These are phyloP conservation scores for Bromus sterilis DNA, from an alignment of 176 grass and related monocot genomes.

Conservation along the genomic window DNA sequence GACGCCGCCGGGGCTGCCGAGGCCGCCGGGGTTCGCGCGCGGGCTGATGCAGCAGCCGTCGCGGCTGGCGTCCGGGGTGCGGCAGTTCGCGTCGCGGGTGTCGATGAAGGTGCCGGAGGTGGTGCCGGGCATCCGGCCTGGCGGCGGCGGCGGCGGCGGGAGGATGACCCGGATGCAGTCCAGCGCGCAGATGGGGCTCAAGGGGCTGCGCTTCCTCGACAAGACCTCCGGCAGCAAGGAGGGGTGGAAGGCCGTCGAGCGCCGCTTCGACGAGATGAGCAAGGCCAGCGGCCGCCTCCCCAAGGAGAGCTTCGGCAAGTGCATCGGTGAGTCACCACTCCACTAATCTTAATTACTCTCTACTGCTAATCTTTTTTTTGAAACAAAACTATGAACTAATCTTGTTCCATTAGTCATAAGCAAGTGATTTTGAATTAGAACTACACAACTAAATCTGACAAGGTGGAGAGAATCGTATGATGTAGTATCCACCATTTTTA, in stretches of 20 bases:
- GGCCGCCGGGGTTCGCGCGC: constrained; percentile 18
- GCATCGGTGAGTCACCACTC: constrained; percentile 71
- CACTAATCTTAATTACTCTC: too few species aligned
- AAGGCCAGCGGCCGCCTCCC: constrained; percentile 36
- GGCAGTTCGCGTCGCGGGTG: constrained; percentile 52
- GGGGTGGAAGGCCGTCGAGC: constrained; percentile 76
- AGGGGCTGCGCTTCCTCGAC: constrained; percentile 69
- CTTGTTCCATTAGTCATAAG: too few species aligned
- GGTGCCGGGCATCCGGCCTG: constrained; percentile 28
- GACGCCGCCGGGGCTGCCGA: not conserved
- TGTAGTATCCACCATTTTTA: not conserved
- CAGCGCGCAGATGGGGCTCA: constrained; percentile 55
- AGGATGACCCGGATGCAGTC: constrained; percentile 70
- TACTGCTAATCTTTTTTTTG: not conserved
- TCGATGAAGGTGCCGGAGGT: constrained; percentile 73
- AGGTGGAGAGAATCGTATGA: not conserved
- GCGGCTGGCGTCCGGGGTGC: constrained; percentile 40
- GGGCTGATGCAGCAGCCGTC: constrained; percentile 53
- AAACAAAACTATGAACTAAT: not conserved
- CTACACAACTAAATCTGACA: not conserved
- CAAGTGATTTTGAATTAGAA: not conserved
- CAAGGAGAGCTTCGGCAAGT: constrained; percentile 90
- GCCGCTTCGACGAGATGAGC: constrained; percentile 67
- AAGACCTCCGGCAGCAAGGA: constrained; percentile 71
- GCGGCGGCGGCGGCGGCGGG: not conserved